Conservation (phyloP, 139 green algal species). For the Chlorella sorokiniana region DNA sequence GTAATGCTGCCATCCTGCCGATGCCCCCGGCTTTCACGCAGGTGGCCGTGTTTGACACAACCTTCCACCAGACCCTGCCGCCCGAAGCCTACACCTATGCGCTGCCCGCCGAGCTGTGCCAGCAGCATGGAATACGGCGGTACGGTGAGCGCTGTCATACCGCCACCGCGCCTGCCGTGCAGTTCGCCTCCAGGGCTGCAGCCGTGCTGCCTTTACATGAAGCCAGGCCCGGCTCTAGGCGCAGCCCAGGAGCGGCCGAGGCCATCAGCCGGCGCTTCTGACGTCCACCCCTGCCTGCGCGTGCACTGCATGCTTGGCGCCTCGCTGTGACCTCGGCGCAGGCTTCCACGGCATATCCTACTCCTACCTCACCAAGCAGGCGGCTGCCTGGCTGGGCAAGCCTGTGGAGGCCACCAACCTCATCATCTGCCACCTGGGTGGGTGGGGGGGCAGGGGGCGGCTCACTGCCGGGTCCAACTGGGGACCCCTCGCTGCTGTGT, state of each 20-base stretch:
- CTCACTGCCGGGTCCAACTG: too few species aligned
- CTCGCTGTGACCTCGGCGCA: not conserved
- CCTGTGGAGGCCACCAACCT: slow-evolving; percentile 15
- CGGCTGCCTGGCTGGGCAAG: slow-evolving; percentile 58
- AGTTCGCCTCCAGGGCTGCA: too few species aligned
- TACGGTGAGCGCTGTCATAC: not conserved
- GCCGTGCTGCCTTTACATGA: too few species aligned
- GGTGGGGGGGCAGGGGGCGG: too few species aligned
- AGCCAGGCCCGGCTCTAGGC: too few species aligned
- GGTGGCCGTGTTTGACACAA: slow-evolving; percentile 93
- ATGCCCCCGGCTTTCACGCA: not conserved
- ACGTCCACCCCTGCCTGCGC: not conserved
- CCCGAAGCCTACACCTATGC: slow-evolving; percentile 82
- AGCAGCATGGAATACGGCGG: slow-evolving; percentile 56
- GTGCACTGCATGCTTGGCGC: not conserved
- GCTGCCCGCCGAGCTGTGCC: slow-evolving; percentile 74
- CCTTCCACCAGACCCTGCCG: slow-evolving; percentile 88
- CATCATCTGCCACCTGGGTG: slow-evolving; percentile 30
- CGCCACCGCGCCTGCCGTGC: not conserved
- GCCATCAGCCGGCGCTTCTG: too few species aligned
- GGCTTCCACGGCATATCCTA: slow-evolving; percentile 91
- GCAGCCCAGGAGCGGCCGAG: too few species aligned
- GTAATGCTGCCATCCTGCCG: too few species aligned
- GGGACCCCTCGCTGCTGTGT: too few species aligned
- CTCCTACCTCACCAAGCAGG: slow-evolving; percentile 60